Percentiles rank a stretch among this genome's conserved stretches.
phyloP scores from a whole-genome alignment of 176 grass and related monocot genomes.

The Hordeum vulgare region DNA sequence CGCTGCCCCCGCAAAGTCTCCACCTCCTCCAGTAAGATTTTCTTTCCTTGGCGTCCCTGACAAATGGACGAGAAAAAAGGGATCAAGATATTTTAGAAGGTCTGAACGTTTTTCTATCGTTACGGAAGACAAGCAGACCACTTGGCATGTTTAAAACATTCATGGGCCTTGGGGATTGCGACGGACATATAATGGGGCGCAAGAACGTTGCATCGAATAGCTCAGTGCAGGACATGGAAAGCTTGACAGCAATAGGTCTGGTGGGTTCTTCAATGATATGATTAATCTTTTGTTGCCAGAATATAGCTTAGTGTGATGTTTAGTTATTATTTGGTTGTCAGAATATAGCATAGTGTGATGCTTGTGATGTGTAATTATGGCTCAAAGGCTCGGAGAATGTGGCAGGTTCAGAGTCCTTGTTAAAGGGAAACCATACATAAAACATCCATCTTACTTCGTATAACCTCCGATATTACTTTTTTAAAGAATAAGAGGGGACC shows the following conservation, averaged over 20 bases:
- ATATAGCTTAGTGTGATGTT: background rate
- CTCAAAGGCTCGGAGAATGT: background rate
- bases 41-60: conserved; percentile 7
- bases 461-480: background rate
- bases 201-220: conserved; percentile 17
- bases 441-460: background rate
- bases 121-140: background rate
- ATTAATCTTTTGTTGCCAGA: background rate
- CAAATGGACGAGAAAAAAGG: background rate
- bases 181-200: background rate
- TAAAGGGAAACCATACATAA: background rate
- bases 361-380: background rate
- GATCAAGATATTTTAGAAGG: background rate
- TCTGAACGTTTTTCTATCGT: background rate
- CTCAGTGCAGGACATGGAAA: background rate
- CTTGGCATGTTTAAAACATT: background rate
- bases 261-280: background rate
- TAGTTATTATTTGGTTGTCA: background rate
- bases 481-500: background rate
- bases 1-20: background rate
- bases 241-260: background rate
- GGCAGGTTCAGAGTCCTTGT: background rate
- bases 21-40: background rate
- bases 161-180: background rate
- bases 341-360: background rate